Conservation (phyloP, 139 green algal genomes). For the Yamagishiella unicocca region DNA sequence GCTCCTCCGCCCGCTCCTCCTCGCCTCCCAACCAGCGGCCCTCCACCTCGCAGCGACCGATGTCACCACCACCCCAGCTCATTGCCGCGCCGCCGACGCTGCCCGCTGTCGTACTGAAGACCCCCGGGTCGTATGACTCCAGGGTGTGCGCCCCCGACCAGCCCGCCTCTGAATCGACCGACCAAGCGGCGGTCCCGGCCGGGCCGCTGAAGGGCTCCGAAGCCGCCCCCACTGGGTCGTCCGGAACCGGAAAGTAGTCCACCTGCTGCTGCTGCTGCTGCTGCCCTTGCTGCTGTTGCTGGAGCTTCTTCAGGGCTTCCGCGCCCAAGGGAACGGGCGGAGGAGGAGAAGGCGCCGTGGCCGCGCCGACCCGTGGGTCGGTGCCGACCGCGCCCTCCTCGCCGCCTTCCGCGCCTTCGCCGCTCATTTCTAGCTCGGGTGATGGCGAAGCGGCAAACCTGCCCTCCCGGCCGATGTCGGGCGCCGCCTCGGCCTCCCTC, state of each 20-base stretch:
- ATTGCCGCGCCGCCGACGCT: neutral
- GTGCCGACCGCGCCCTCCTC: too few species aligned
- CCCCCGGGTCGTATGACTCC: neutral
- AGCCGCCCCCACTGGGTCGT: neutral
- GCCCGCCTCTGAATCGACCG: neutral
- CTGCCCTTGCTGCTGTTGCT: neutral
- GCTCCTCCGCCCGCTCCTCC: neutral
- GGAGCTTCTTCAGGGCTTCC: too few species aligned
- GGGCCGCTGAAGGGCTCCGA: neutral
- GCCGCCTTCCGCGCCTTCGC: too few species aligned
- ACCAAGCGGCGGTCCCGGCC: neutral
- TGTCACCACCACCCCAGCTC: neutral
- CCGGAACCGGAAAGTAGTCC: neutral
- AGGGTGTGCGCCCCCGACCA: neutral
- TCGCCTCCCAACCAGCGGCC: neutral
- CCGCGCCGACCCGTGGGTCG: too few species aligned
- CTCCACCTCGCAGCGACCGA: conserved; percentile 1
- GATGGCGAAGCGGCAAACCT: too few species aligned
- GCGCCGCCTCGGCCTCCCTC: too few species aligned
- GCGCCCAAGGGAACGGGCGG: too few species aligned
- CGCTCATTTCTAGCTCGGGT: too few species aligned
- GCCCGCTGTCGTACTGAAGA: neutral
- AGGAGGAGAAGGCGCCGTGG: too few species aligned
- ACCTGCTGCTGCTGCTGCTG: neutral
- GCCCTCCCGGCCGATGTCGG: too few species aligned